phyloP scores from a whole-genome alignment of 345 rosid genomes.

The Tarenaya hassleriana region DNA sequence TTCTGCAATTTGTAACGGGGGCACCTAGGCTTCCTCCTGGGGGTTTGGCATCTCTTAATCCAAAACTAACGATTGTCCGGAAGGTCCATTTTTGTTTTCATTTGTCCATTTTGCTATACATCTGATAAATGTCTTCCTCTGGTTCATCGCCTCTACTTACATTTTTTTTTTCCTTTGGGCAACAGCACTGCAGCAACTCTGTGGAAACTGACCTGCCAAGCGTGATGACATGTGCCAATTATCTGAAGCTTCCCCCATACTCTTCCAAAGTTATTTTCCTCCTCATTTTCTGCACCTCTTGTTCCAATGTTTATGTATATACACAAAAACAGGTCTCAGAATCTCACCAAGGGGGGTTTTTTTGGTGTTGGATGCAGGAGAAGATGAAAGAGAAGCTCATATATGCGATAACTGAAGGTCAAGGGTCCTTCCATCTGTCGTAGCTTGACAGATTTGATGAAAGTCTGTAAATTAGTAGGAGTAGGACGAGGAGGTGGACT shows the following conservation, averaged over 20 bases:
- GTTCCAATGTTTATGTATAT: background rate
- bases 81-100: constrained; percentile 41
- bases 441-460: constrained; percentile 24
- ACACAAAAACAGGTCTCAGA: constrained; percentile 12
- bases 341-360: background rate
- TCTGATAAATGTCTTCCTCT: background rate
- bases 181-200: constrained; percentile 63
- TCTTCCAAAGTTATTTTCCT: constrained; percentile 63
- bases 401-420: constrained; percentile 92
- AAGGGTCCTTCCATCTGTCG: constrained; percentile 96
- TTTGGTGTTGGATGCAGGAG: constrained; percentile 47
- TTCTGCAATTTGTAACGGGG: constrained; percentile 92
- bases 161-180: constrained; percentile 9
- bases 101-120: constrained; percentile 1
- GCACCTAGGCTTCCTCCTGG: constrained; percentile 95
- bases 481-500: too few relatives aligned
- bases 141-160: background rate
- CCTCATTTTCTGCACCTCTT: constrained; percentile 3
- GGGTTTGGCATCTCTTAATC: constrained; percentile 80
- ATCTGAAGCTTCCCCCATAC: constrained; percentile 89
- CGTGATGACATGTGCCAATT: constrained; percentile 98
- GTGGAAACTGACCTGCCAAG: constrained; percentile 82
- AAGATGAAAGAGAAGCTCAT: constrained; percentile 84
- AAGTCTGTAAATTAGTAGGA: too few relatives aligned
- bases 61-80: constrained; percentile 86